These are phyloP conservation scores for Ceratobasidium sp. DNA, from an alignment of 1,284 basidiomycete species.

Conservation along the genomic window DNA sequence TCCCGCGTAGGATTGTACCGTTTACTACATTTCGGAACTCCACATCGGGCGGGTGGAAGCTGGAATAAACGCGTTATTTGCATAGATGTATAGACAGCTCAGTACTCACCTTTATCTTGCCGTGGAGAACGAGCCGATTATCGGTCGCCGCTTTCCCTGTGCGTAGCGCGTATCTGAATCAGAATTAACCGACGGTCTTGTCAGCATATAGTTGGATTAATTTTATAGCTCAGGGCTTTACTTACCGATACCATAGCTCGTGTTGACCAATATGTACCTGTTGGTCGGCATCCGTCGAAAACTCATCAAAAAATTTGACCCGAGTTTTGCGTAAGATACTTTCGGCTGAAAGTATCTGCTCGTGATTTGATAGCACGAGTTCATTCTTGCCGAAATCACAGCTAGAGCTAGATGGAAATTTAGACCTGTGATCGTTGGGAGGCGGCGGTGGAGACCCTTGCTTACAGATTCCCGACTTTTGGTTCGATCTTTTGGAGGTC, in stretches of 20 bases:
- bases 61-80: not conserved
- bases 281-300: not conserved
- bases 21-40: not conserved
- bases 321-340: not conserved
- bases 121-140: not conserved
- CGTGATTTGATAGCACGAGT: slow-evolving; percentile 15
- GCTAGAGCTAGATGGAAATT: not conserved
- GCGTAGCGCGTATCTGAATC: not conserved
- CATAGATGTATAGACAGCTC: not conserved
- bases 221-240: not conserved
- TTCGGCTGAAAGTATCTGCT: not conserved
- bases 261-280: not conserved
- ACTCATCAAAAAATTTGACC: slow-evolving; percentile 6
- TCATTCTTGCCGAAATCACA: slow-evolving; percentile 9
- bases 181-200: not conserved
- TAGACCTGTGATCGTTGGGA: too few relatives aligned
- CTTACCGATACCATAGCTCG: not conserved
- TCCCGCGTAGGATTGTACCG: slow-evolving; percentile 3
- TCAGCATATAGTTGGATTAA: too few relatives aligned
- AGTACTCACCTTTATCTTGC: not conserved
- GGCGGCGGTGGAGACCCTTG: not conserved
- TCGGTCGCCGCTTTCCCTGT: not conserved
- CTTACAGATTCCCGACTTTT: not conserved
- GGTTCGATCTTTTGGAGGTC: not conserved
- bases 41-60: slow-evolving; percentile 10